Conservation (phyloP, 139 green algal genomes). For the Haematococcus sp. region DNA sequence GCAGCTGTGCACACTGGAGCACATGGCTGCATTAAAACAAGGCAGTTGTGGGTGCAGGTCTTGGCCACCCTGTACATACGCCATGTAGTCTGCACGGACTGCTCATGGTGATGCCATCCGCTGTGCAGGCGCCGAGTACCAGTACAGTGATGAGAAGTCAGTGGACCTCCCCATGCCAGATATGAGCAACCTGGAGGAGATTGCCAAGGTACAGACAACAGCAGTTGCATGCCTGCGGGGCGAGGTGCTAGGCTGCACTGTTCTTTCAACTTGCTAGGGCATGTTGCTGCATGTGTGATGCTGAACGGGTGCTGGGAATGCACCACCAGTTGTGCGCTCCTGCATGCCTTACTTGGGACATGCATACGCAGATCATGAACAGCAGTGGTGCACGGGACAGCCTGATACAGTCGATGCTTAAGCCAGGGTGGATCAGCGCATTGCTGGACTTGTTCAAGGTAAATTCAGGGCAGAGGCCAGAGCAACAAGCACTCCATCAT, state of each 20-base stretch:
- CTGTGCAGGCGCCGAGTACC: slow-evolving; percentile 23
- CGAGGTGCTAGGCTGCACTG: neutral
- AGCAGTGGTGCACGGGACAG: slow-evolving; percentile 46
- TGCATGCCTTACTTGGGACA: slow-evolving; percentile 6
- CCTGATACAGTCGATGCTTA: slow-evolving; percentile 64
- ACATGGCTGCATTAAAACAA: neutral
- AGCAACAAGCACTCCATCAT: too few relatives aligned
- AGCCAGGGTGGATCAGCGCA: slow-evolving; percentile 56
- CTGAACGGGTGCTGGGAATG: too few relatives aligned
- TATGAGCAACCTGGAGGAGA: slow-evolving; percentile 69
- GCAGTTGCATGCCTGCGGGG: too few relatives aligned
- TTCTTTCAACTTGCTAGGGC: too few relatives aligned
- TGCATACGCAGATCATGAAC: slow-evolving; percentile 23
- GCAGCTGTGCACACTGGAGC: neutral
- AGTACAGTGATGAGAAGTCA: slow-evolving; percentile 13
- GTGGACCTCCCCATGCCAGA: slow-evolving; percentile 80
- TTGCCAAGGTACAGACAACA: slow-evolving; percentile 65
- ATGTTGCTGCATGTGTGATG: too few relatives aligned
- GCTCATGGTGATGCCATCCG: neutral
- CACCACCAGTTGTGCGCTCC: too few relatives aligned
- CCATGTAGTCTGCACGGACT: neutral
- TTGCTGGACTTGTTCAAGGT: slow-evolving; percentile 89
- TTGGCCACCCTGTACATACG: too few relatives aligned
- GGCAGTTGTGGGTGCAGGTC: too few relatives aligned
- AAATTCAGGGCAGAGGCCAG: too few relatives aligned